Evolutionary conservation across 2,329 filamentous ascomycete species (phyloP).

Genomic region (Neofusicoccum kwambonambiense): DNA sequence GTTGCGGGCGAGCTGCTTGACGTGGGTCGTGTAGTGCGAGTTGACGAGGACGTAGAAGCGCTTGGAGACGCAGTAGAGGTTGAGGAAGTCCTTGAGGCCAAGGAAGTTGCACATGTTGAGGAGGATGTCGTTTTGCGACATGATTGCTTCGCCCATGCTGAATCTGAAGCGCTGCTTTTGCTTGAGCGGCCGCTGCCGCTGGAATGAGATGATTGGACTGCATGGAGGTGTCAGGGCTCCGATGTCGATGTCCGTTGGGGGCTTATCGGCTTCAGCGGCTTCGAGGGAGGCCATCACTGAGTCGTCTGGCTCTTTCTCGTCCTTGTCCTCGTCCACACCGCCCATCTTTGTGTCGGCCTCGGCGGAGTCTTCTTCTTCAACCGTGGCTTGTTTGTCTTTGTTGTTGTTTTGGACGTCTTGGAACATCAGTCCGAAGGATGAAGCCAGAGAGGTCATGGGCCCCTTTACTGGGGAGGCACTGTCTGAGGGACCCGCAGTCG

Average conservation of each 20-base stretch:
- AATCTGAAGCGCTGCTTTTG: conserved; percentile 21
- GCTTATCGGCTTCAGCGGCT: not conserved
- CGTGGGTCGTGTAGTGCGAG: conserved; percentile 53
- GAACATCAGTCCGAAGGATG: not conserved
- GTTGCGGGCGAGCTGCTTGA: conserved; percentile 55
- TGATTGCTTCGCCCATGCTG: conserved; percentile 35
- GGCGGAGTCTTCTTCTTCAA: not conserved
- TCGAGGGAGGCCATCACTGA: not conserved
- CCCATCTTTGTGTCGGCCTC: not conserved
- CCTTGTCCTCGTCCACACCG: not conserved
- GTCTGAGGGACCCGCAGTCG: not conserved
- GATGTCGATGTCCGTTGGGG: not conserved
- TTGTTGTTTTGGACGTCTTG: not conserved
- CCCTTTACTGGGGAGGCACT: not conserved
- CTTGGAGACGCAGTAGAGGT: conserved; percentile 40
- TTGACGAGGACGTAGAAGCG: conserved; percentile 38
- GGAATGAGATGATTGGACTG: not conserved
- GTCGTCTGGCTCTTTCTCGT: not conserved
- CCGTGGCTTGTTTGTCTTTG: too few species aligned
- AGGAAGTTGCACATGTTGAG: conserved; percentile 33
- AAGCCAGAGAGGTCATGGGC: not conserved
- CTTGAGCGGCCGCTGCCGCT: not conserved
- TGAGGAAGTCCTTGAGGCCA: conserved; percentile 24
- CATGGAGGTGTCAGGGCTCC: not conserved
- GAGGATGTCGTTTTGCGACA: conserved; percentile 37